Evolutionary conservation across 306 rosid species (phyloP).

Genomic region (Prunus mongolica): DNA sequence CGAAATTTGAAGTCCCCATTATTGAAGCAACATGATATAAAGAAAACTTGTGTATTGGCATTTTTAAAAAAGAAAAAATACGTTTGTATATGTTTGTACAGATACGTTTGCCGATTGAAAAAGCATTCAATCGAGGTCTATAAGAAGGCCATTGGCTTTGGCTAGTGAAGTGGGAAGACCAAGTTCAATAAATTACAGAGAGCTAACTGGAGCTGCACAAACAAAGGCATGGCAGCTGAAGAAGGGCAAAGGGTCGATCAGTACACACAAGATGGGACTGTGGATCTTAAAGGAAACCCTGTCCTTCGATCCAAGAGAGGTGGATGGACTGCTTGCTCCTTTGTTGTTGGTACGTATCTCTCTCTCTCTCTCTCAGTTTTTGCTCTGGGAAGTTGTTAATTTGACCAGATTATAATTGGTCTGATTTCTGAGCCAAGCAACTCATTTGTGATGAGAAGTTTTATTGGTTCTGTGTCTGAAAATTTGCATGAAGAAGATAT

Average conservation of each 20-base stretch:
- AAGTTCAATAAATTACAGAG: background rate
- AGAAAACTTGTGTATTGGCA: too few relatives aligned
- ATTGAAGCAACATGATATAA: background rate
- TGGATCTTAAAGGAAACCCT: slow-evolving; percentile 78
- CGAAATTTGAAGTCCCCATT: background rate
- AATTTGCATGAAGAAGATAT: background rate
- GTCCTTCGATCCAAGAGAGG: slow-evolving; percentile 64
- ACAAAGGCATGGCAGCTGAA: slow-evolving; percentile 34
- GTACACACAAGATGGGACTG: slow-evolving; percentile 78
- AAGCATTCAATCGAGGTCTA: background rate
- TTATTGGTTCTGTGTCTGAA: too few relatives aligned
- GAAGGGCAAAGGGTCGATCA: slow-evolving; percentile 24
- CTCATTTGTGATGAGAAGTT: too few relatives aligned
- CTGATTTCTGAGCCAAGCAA: too few relatives aligned
- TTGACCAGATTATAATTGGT: too few relatives aligned
- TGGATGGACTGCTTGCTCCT: slow-evolving; percentile 89
- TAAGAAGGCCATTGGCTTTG: background rate
- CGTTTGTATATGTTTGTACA: too few relatives aligned
- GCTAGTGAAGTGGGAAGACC: background rate
- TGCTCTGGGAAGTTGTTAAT: too few relatives aligned
- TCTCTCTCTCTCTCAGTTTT: background rate
- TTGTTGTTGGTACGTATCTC: slow-evolving; percentile 54
- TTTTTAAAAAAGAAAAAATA: too few relatives aligned
- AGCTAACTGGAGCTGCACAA: background rate
- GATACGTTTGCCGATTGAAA: too few relatives aligned